Evolutionary conservation across 2,329 filamentous ascomycete species (phyloP).

Genomic region (Seiridium unicorne): DNA sequence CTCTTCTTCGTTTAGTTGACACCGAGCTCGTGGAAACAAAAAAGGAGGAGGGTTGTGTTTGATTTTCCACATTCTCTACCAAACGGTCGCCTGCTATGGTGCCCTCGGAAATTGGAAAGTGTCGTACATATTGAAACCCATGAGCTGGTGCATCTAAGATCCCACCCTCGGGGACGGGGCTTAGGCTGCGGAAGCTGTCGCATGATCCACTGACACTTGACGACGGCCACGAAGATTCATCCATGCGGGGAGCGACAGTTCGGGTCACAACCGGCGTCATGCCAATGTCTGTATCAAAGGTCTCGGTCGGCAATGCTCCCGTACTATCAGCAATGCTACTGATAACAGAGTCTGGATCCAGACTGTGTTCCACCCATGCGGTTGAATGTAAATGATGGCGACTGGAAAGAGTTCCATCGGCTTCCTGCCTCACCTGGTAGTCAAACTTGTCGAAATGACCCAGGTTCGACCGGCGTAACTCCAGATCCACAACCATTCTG

Average conservation of each 20-base stretch:
- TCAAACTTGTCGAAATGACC: neutral
- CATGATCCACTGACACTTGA: no score
- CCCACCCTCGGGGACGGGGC: no score
- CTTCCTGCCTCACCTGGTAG: neutral
- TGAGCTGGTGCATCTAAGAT: no score
- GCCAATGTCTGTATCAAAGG: neutral
- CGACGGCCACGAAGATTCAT: no score
- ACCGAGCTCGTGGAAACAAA: neutral
- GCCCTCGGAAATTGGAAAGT: no score
- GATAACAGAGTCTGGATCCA: neutral
- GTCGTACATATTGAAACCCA: no score
- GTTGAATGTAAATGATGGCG: neutral
- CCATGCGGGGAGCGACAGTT: no score
- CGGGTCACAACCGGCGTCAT: neutral
- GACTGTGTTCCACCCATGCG: neutral
- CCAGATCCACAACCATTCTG: neutral
- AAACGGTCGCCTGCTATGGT: neutral
- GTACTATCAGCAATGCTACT: neutral
- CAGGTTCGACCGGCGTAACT: neutral
- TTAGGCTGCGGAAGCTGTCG: no score
- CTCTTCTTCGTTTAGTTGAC: conserved; percentile 38
- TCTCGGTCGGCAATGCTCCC: neutral
- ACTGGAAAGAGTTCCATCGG: neutral
- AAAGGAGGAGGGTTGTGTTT: neutral
- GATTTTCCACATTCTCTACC: neutral